Evolutionary conservation across 1,139 yeast genomes (phyloP).

Genomic region (Candida tunisiensis): DNA sequence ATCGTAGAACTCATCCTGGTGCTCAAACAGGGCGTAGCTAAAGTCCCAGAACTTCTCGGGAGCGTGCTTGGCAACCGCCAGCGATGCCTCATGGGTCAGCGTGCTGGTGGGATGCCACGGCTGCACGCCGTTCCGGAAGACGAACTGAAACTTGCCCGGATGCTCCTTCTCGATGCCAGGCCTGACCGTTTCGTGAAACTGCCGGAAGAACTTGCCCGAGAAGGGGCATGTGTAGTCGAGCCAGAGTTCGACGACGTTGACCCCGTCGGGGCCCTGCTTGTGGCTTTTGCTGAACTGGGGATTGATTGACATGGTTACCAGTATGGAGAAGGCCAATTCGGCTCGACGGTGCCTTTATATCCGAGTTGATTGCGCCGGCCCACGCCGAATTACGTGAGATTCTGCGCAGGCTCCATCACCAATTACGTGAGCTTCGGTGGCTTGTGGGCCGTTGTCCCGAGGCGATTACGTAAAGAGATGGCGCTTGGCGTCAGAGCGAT

Average conservation of each 20-base stretch:
- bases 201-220: conserved; percentile 45
- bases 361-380: no score
- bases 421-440: no score
- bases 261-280: no score
- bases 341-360: no score
- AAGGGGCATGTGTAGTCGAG: conserved; percentile 71
- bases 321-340: no score
- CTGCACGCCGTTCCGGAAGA: conserved; percentile 48
- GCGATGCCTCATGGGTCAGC: conserved; percentile 50
- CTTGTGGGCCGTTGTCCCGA: no score
- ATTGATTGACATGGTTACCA: no score
- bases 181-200: conserved; percentile 34
- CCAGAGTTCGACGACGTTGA: conserved; percentile 30
- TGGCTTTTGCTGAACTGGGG: no score
- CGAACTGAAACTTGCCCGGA: conserved; percentile 33
- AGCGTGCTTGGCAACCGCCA: conserved; percentile 46
- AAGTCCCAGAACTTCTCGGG: conserved; percentile 52
- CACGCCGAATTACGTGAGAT: no score
- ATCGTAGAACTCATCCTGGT: conserved; percentile 35
- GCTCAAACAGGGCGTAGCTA: conserved; percentile 33
- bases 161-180: conserved; percentile 32
- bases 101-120: conserved; percentile 78
- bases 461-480: no score
- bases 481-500: no score
- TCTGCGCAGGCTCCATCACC: no score